A percentile compares a stretch with the other conserved stretches of the same genome.
Evolutionary conservation across 139 green algal genomes (phyloP).

Genomic region (Chlorella sp.): DNA sequence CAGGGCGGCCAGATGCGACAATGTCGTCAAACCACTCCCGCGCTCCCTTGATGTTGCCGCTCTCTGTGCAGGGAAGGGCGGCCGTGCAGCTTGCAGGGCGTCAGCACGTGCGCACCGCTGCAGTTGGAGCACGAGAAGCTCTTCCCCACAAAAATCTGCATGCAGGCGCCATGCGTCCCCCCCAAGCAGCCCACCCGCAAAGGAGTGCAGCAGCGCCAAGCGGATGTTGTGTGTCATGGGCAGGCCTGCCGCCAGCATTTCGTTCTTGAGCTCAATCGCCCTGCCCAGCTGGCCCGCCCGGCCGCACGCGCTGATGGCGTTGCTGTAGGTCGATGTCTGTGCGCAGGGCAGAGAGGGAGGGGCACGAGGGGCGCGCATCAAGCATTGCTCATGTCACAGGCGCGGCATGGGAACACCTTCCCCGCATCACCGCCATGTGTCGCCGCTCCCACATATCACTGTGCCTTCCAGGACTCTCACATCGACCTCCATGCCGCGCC

Average conservation of each 20-base stretch:
- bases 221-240: conserved; percentile 15
- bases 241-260: conserved; percentile 26
- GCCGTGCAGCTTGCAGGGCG: too few relatives aligned
- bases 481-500: conserved; percentile 25
- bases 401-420: neutral
- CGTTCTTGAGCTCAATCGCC: conserved; percentile 11
- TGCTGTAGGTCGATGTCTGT: conserved; percentile 10
- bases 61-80: neutral
- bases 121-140: too few relatives aligned
- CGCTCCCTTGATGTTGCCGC: neutral
- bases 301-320: conserved; percentile 35
- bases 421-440: too few relatives aligned
- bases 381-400: too few relatives aligned
- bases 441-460: too few relatives aligned
- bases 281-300: conserved; percentile 10
- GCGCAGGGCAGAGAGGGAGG: neutral
- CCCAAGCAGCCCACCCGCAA: conserved; percentile 4
- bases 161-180: neutral
- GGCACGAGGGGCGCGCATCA: neutral
- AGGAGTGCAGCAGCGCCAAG: conserved; percentile 34
- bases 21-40: conserved; percentile 20
- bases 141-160: too few relatives aligned
- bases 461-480: too few relatives aligned
- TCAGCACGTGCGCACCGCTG: too few relatives aligned
- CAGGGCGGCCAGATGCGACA: neutral